Percentiles rank a stretch among this genome's conserved stretches.
These are phyloP conservation scores for Pyronema omphalodes DNA, from an alignment of 495 filamentous ascomycete genomes.

Conservation along the genomic window DNA sequence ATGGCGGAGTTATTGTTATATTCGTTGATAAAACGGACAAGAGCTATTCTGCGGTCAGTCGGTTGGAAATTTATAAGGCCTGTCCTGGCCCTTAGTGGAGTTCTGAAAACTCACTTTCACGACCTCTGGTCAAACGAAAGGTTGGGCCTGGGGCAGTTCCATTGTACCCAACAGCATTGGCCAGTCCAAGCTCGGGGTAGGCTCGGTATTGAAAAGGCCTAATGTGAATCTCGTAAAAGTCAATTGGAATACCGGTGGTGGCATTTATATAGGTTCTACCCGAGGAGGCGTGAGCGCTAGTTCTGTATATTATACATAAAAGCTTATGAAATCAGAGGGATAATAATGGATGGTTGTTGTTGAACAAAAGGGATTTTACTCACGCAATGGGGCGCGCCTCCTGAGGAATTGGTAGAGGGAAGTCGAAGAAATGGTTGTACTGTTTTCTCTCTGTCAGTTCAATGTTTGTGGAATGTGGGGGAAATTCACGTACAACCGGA, in stretches of 20 bases:
- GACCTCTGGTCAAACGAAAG: slow-evolving; percentile 28
- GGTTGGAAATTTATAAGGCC: neutral
- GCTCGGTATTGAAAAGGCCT: slow-evolving; percentile 29
- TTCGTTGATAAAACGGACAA: slow-evolving; percentile 37
- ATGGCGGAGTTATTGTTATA: slow-evolving; percentile 27
- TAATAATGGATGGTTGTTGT: neutral
- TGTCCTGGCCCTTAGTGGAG: neutral
- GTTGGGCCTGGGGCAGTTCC: slow-evolving; percentile 37
- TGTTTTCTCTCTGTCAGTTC: slow-evolving; percentile 3
- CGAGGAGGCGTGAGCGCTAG: neutral
- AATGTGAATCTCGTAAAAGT: slow-evolving; percentile 34
- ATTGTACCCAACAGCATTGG: slow-evolving; percentile 30
- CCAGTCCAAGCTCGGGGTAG: slow-evolving; percentile 29
- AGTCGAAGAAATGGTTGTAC: slow-evolving; percentile 32
- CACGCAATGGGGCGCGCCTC: slow-evolving; percentile 27
- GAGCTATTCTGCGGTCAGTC: slow-evolving; percentile 9
- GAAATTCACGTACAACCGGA: slow-evolving; percentile 5
- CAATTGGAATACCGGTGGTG: slow-evolving; percentile 15
- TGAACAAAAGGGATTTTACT: slow-evolving; percentile 6
- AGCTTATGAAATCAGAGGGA: too few species aligned
- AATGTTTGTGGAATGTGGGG: too few species aligned
- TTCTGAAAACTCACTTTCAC: slow-evolving; percentile 17
- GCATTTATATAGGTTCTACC: slow-evolving; percentile 9
- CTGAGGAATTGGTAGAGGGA: slow-evolving; percentile 31
- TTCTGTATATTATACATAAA: neutral